Conservation (phyloP, 2,329 filamentous ascomycete species). For the Pseudofabraea citricarpa region DNA sequence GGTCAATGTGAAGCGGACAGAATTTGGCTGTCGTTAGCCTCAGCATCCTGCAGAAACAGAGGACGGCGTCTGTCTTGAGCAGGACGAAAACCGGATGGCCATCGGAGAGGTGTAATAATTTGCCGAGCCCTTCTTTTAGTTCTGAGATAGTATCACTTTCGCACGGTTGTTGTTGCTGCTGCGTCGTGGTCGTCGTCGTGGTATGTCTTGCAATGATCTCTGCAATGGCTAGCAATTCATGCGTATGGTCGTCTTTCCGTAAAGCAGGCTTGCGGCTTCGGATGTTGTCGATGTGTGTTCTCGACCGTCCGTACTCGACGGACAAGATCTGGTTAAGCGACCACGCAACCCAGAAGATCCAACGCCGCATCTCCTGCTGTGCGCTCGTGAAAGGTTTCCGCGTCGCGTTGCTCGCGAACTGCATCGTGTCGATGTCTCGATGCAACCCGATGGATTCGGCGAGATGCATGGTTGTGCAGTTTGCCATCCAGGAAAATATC, state of each 20-base stretch:
- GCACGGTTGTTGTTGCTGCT: too few species aligned
- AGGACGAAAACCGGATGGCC: not conserved
- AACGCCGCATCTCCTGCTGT: not conserved
- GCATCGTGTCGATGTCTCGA: constrained; percentile 1
- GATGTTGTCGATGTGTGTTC: not conserved
- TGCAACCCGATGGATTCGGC: not conserved
- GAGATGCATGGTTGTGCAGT: not conserved
- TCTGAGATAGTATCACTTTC: too few species aligned
- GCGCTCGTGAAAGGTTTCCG: not conserved
- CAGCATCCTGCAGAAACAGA: not conserved
- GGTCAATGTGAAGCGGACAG: not conserved
- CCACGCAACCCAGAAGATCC: not conserved
- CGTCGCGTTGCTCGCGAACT: not conserved
- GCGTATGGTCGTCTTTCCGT: not conserved
- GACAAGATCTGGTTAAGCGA: not conserved
- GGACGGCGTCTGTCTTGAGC: not conserved
- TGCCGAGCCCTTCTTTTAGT: not conserved
- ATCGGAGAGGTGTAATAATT: not conserved
- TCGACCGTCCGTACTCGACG: not conserved
- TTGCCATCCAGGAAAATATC: not conserved
- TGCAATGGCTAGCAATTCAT: not conserved
- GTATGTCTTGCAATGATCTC: not conserved
- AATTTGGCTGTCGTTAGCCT: not conserved
- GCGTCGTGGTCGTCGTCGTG: too few species aligned
- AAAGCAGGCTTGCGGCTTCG: not conserved